Base-by-base conservation (phyloP, 1,284 basidiomycete genomes). In the Earliella scabrosa region DNA sequence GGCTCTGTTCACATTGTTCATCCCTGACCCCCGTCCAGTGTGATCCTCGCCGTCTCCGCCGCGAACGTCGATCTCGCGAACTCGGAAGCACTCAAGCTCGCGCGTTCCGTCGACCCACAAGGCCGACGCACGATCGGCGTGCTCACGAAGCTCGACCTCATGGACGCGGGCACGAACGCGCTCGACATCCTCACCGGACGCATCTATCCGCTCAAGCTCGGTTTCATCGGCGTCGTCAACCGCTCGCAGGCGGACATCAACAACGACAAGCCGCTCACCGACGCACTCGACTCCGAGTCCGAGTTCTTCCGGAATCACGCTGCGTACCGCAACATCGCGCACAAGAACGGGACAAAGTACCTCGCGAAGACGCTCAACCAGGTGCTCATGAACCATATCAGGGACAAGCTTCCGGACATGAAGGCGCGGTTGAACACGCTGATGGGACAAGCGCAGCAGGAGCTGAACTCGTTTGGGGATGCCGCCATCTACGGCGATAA, bases 391-490 rank as follows among this genome's bases (percentile, higher is more conserved):
- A 94, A 93, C 74, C 97, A 99, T 73, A 99, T 99, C 65, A 87
- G 97, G 53, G 97, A 99, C 70, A 98, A 99, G 75, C 81, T 99
- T 36, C 97, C 97, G 0, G 97, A 99, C 74, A 99, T 99, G 97
- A 99, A 99, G 75, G 97, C 97, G 13, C 85, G 96, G 18, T 78
- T 99, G 61, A 99, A 99, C 73, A 99, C 97, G 7, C 78, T 99
- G 14, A 99, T 99, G 94, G 95, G 96, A 11, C 97, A 99, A 76
- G 95, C 97, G 4, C 96, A 98, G 72, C 97, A 99, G 74, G 97
- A 99, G 73, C 83, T 99, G 44, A 94, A 94, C 73, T 88, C 95
- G 5, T 98, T 97, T 68, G 97, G 97, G 26, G 97, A 98, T 71
- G 85, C 93, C 20, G 93, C 95, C 2, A 86, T 96, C 70, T 91